A percentile compares a stretch with the other conserved stretches of the same genome.
These are phyloP conservation scores for Nannochloris sp. DNA, from an alignment of 139 green algal species.

Conservation along the genomic window DNA sequence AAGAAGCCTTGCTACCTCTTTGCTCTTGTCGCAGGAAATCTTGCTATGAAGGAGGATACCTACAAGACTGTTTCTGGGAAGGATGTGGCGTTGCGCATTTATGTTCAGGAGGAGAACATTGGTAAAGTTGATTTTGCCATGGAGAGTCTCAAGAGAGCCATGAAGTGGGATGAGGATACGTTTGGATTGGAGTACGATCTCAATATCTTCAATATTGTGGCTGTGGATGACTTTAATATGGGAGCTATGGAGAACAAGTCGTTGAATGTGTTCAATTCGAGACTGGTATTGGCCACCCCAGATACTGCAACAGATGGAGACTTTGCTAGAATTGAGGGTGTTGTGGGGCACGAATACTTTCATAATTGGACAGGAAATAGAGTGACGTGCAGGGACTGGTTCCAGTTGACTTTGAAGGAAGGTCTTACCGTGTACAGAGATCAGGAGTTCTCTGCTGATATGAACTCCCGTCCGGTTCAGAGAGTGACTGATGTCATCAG, in stretches of 20 bases:
- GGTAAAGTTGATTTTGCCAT: constrained; percentile 78
- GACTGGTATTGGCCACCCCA: constrained; percentile 83
- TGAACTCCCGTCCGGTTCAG: constrained; percentile 90
- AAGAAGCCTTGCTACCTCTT: constrained; percentile 98
- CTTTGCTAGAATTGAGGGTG: constrained; percentile 84
- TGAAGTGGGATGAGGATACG: constrained; percentile 84
- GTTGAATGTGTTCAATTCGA: constrained; percentile 94
- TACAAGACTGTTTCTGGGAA: constrained; percentile 72
- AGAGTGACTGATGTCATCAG: constrained; percentile 79
- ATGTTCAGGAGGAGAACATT: constrained; percentile 50
- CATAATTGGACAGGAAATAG: constrained; percentile 96
- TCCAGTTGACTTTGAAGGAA: constrained; percentile 96
- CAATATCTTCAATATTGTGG: constrained; percentile 88
- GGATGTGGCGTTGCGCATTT: constrained; percentile 84
- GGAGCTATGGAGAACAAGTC: constrained; percentile 88
- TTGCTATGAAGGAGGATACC: constrained; percentile 69
- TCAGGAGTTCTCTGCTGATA: constrained; percentile 89
- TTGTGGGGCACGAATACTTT: constrained; percentile 72
- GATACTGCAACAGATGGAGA: constrained; percentile 89
- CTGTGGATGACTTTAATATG: constrained; percentile 97
- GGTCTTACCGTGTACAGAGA: constrained; percentile 95
- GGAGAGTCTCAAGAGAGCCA: constrained; percentile 78
- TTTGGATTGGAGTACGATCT: constrained; percentile 95
- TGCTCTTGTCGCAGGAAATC: constrained; percentile 89
- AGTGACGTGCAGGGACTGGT: constrained; percentile 93